Evolutionary conservation across 768 basidiomycete species (phyloP).

Genomic region (Rhizopogon salebrosus): DNA sequence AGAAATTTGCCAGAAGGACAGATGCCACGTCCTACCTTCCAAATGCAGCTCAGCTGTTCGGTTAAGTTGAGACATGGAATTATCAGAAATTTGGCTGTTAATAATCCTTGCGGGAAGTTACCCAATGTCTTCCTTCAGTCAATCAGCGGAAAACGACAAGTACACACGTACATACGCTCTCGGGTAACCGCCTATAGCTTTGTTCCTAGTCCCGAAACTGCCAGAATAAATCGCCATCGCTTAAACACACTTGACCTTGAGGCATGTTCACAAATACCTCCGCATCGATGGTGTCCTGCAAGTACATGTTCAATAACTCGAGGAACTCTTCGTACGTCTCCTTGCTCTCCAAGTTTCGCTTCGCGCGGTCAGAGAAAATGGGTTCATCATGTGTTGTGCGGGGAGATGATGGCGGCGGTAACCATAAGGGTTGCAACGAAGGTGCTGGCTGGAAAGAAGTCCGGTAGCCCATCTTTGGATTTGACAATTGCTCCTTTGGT

Average conservation of each 20-base stretch:
- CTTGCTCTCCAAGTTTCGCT: slow-evolving; percentile 67
- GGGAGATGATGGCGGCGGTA: slow-evolving; percentile 26
- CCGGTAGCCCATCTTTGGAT: slow-evolving; percentile 53
- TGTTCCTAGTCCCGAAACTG: slow-evolving; percentile 93
- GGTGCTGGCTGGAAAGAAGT: too few relatives aligned
- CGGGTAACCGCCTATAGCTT: slow-evolving; percentile 87
- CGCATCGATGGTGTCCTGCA: slow-evolving; percentile 86
- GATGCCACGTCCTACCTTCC: too few relatives aligned
- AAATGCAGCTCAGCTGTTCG: too few relatives aligned
- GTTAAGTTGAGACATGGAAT: too few relatives aligned
- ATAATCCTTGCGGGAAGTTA: too few relatives aligned
- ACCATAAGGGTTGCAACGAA: too few relatives aligned
- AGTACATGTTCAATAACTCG: slow-evolving; percentile 86
- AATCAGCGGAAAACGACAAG: not conserved
- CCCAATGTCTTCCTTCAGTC: too few relatives aligned
- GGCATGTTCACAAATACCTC: slow-evolving; percentile 77
- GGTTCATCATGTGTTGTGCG: slow-evolving; percentile 64
- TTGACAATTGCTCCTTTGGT: slow-evolving; percentile 77
- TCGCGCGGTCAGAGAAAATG: slow-evolving; percentile 92
- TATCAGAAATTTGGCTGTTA: too few relatives aligned
- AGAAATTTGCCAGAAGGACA: too few relatives aligned
- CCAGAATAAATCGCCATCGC: slow-evolving; percentile 69
- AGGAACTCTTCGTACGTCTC: slow-evolving; percentile 91
- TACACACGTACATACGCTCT: slow-evolving; percentile 61
- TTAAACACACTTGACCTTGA: slow-evolving; percentile 77